These are phyloP conservation scores for Brassica juncea DNA, from an alignment of 345 rosid species.

Conservation along the genomic window DNA sequence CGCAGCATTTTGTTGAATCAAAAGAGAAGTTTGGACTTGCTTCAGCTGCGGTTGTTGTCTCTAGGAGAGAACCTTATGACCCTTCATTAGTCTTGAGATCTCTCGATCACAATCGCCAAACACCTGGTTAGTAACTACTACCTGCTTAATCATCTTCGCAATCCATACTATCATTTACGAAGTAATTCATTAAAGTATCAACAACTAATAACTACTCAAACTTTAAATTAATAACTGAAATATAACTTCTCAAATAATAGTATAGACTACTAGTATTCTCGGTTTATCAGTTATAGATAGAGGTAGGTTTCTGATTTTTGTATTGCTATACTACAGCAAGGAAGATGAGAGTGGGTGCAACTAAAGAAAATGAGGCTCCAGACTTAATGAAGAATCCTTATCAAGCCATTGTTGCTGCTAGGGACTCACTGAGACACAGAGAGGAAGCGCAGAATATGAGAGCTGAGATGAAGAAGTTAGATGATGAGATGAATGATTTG, in stretches of 20 bases:
- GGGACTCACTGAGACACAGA: slow-evolving; percentile 77
- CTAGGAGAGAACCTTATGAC: slow-evolving; percentile 57
- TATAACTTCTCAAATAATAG: too few species aligned
- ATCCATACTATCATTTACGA: too few species aligned
- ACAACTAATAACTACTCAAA: too few species aligned
- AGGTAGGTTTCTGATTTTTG: neutral
- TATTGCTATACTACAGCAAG: slow-evolving; percentile 33
- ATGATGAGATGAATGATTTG: slow-evolving; percentile 62
- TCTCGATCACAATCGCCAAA: slow-evolving; percentile 50
- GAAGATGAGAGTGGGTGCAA: slow-evolving; percentile 45
- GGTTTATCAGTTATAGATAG: neutral
- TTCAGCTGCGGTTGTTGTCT: slow-evolving; percentile 75
- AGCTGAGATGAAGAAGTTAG: slow-evolving; percentile 61
- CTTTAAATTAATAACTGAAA: too few species aligned
- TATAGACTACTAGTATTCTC: too few species aligned
- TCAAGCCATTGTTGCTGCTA: slow-evolving; percentile 78
- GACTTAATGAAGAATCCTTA: slow-evolving; percentile 64
- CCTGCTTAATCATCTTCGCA: too few species aligned
- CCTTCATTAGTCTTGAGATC: slow-evolving; percentile 53
- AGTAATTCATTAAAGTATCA: too few species aligned
- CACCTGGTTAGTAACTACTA: slow-evolving; percentile 42
- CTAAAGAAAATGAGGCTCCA: slow-evolving; percentile 77
- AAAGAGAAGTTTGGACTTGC: slow-evolving; percentile 75
- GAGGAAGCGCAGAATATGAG: slow-evolving; percentile 70
- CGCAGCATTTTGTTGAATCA: slow-evolving; percentile 72